These are phyloP conservation scores for Didymella pinodella DNA, from an alignment of 2,329 filamentous ascomycete species.

Conservation along the genomic window DNA sequence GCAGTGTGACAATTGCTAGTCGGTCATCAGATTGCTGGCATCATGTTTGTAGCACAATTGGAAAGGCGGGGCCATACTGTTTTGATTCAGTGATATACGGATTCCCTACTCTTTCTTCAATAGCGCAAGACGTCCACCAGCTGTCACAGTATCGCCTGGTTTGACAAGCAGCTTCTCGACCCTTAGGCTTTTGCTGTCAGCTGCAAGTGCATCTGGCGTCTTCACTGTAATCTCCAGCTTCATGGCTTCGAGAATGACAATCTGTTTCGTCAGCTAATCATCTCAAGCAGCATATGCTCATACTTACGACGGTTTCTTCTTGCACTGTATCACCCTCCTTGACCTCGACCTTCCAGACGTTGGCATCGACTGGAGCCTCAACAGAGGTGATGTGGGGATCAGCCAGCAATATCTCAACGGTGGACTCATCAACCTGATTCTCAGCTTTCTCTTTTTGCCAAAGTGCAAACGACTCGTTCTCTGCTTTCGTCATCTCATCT, in stretches of 20 bases:
- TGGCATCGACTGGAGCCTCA: constrained; percentile 56
- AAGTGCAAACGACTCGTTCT: constrained; percentile 54
- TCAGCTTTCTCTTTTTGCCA: constrained; percentile 56
- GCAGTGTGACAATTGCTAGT: background rate
- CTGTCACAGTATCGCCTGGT: constrained; percentile 52
- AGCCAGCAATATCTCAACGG: constrained; percentile 59
- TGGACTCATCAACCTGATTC: constrained; percentile 57
- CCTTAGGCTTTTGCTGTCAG: constrained; percentile 30
- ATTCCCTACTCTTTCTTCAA: constrained; percentile 13
- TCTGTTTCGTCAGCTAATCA: constrained; percentile 26
- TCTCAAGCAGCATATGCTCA: background rate
- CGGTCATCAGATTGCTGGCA: background rate
- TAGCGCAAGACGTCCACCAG: constrained; percentile 47
- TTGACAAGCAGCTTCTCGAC: constrained; percentile 55
- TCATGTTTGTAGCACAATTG: background rate
- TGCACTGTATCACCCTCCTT: constrained; percentile 49
- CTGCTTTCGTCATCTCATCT: constrained; percentile 57
- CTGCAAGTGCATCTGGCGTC: constrained; percentile 38
- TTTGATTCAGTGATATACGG: background rate
- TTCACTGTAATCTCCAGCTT: constrained; percentile 58
- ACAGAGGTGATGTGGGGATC: constrained; percentile 51
- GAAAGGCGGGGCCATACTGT: background rate
- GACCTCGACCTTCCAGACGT: constrained; percentile 57
- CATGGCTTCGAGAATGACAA: constrained; percentile 58
- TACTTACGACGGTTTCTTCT: constrained; percentile 42